phyloP scores from a whole-genome alignment of 2,329 filamentous ascomycete species.

The Penicillium sp. region DNA sequence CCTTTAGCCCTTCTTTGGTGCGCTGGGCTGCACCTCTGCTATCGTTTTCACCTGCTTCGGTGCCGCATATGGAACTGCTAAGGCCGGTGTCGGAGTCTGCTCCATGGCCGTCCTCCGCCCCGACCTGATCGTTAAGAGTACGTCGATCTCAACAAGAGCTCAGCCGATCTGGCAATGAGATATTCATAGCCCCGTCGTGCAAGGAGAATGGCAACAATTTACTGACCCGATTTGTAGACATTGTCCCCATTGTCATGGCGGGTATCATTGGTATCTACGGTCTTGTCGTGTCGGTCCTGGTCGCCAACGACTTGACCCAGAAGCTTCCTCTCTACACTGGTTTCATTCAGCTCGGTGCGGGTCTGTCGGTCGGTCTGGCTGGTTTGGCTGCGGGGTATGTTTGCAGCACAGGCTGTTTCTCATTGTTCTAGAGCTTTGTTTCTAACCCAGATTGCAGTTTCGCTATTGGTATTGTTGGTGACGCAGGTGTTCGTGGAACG shows the following conservation, averaged over 20 bases:
- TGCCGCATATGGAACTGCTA: conserved; percentile 97
- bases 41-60: conserved; percentile 97
- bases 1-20: conserved; percentile 82
- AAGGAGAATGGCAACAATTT: not conserved
- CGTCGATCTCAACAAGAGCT: conserved; percentile 39
- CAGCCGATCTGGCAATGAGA: conserved; percentile 12
- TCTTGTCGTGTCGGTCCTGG: conserved; percentile 81
- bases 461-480: conserved; percentile 77
- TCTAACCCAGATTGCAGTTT: conserved; percentile 51
- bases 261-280: conserved; percentile 99
- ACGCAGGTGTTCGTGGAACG: conserved; percentile 53
- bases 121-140: conserved; percentile 99
- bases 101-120: conserved; percentile 97
- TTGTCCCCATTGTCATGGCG: conserved; percentile 99
- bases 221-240: conserved; percentile 60
- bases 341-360: conserved; percentile 82
- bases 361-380: conserved; percentile 76
- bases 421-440: not conserved
- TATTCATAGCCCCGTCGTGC: not conserved
- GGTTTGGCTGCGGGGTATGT: conserved; percentile 70
- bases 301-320: conserved; percentile 75
- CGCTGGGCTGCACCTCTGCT: conserved; percentile 91
- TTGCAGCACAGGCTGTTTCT: not conserved
- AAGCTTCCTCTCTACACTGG: conserved; percentile 71
- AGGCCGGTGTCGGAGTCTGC: conserved; percentile 97